Conservation (phyloP, 2,329 filamentous ascomycete species). For the Colletotrichum lupini region DNA sequence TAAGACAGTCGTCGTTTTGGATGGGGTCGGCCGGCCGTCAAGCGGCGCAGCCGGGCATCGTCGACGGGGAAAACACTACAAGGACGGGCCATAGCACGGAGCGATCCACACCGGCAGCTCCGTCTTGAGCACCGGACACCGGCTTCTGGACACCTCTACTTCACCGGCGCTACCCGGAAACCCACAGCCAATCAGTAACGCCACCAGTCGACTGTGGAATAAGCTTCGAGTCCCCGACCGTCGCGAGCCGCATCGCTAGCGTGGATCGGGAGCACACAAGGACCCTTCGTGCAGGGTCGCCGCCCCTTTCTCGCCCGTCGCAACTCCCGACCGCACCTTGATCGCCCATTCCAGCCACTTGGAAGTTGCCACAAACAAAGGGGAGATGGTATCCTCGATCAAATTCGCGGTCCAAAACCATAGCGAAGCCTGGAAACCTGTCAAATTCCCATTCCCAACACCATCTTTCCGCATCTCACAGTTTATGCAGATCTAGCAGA, state of each 20-base stretch:
- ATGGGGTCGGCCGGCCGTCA: not conserved
- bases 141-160: not conserved
- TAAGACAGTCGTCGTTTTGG: not conserved
- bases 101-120: not conserved
- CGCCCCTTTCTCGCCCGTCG: not conserved
- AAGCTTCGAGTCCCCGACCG: constrained; percentile 40
- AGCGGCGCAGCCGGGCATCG: not conserved
- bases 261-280: constrained; percentile 40
- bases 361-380: not conserved
- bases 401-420: not conserved
- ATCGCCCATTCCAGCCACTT: constrained; percentile 2
- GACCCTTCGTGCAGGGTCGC: constrained; percentile 28
- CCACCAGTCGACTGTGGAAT: not conserved
- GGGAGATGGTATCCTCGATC: not conserved
- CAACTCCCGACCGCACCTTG: not conserved
- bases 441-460: constrained; percentile 12
- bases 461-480: constrained; percentile 12
- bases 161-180: not conserved
- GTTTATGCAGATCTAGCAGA: constrained; percentile 8
- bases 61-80: not conserved
- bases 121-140: not conserved
- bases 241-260: constrained; percentile 42
- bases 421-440: not conserved
- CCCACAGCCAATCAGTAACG: constrained; percentile 18
- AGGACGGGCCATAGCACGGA: not conserved